Base-by-base conservation (phyloP, 2,329 filamentous ascomycete genomes). In the Aspergillus flavus region DNA sequence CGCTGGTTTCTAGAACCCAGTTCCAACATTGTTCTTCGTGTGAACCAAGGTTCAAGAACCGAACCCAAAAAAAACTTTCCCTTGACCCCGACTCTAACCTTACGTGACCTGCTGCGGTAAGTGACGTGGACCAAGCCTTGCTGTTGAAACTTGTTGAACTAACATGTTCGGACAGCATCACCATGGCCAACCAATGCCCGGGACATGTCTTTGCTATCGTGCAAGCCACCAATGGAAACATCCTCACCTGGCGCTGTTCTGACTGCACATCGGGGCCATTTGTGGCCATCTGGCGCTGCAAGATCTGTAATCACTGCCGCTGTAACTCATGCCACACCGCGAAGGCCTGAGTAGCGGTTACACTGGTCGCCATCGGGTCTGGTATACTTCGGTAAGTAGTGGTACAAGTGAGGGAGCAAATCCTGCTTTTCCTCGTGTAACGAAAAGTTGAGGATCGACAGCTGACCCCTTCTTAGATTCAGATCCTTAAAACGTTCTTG, bases 221-320 rank as follows among this genome's bases (percentile, higher is more conserved):
- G 41, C 78, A 80, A 65, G 72, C 75, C 12, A 76, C 75, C 53
- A 79, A 80, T 64, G 78, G 78, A 52, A 80, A 78, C 59, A 79
- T 80, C 63, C 69, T 80, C 59, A 77, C 76, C 57, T 80, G 78
- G 78, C 74, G 76, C n/a, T 80, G 78, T 67, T 79, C 76, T 5
- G 75, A 78, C 66, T 80, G 78, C 71, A 79, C 78, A 67, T 72
- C 73, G 46, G 78, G 78, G 26, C 78, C 78, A 41, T 79, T 75
- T 61, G 69, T 76, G 50, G 78, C 78, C 28, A 79, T 80, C 66
- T 80, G 78, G 78, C 77, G 73, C 28, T 80, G 78, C 74, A 80
- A 80, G 70, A 72, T 77, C 62, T 80, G 78, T 71, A 75, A 75
- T 36, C 73, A 78, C 63, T 78, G 73, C 68, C 78, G 78, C 23